phyloP scores from a whole-genome alignment of 257 asterid species.

The Nyctanthes arbortristis region DNA sequence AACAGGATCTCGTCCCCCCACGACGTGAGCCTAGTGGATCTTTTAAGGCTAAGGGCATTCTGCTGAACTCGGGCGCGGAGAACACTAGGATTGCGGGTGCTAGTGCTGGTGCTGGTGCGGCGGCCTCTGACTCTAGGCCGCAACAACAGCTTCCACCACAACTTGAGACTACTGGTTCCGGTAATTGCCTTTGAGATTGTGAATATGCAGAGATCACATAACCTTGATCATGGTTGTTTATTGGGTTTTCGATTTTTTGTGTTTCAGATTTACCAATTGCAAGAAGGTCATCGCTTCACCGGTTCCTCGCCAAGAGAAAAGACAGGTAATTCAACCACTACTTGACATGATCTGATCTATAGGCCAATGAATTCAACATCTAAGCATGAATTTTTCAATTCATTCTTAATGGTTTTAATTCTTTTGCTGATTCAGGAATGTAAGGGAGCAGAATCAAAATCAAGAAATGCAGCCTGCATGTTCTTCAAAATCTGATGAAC shows the following conservation, averaged over 20 bases:
- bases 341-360: too few relatives aligned
- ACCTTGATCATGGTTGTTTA: not conserved
- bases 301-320: constrained; percentile 64
- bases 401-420: too few relatives aligned
- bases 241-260: not conserved
- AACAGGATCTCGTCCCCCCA: not conserved
- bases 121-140: constrained; percentile 26
- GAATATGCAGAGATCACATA: not conserved
- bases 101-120: constrained; percentile 14
- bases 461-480: not conserved
- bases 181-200: constrained; percentile 12
- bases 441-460: constrained; percentile 23
- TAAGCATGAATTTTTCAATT: too few relatives aligned
- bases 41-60: constrained; percentile 33
- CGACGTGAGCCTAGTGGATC: constrained; percentile 1
- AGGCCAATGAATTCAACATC: too few relatives aligned
- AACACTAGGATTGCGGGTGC: constrained; percentile 2
- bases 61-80: constrained; percentile 30
- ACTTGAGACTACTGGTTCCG: constrained; percentile 48
- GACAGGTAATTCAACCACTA: constrained; percentile 30
- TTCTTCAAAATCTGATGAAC: constrained; percentile 5
- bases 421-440: constrained; percentile 6
- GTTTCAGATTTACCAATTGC: constrained; percentile 31
- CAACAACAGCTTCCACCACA: constrained; percentile 17
- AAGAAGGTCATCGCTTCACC: constrained; percentile 48